phyloP scores from a whole-genome alignment of 331 rosid species.

The Pyrus hybrid region DNA sequence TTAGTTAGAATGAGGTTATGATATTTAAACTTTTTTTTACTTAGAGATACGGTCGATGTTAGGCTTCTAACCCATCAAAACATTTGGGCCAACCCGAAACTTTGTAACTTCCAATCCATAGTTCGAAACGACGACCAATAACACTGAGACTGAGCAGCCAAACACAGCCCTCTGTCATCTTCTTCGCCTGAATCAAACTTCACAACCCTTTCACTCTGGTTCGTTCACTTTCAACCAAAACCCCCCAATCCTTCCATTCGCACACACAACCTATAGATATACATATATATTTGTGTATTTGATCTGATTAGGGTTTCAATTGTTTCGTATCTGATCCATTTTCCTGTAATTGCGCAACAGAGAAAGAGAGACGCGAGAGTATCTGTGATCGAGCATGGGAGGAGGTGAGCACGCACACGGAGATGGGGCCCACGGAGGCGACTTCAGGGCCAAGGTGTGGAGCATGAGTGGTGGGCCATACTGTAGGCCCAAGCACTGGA shows the following conservation, averaged over 20 bases:
- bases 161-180: not conserved
- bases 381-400: constrained; percentile 48
- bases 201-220: not conserved
- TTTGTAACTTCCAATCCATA: no score
- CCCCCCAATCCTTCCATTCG: not conserved
- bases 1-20: no score
- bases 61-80: no score
- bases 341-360: not conserved
- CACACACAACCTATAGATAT: not conserved
- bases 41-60: no score
- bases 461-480: constrained; percentile 87
- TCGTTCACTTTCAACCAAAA: not conserved
- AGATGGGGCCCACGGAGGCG: constrained; percentile 43
- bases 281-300: not conserved
- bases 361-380: constrained; percentile 1
- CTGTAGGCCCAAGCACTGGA: constrained; percentile 95
- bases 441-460: constrained; percentile 91
- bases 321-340: not conserved
- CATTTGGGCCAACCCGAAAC: not conserved
- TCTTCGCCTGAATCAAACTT: not conserved
- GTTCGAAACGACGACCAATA: no score
- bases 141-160: not conserved
- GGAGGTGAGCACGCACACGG: constrained; percentile 65
- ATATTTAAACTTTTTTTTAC: no score
- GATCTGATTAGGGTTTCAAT: constrained; percentile 7